Evolutionary conservation across 148 eudicot genomes (phyloP).

Genomic region (Tetragonia tetragonoides): DNA sequence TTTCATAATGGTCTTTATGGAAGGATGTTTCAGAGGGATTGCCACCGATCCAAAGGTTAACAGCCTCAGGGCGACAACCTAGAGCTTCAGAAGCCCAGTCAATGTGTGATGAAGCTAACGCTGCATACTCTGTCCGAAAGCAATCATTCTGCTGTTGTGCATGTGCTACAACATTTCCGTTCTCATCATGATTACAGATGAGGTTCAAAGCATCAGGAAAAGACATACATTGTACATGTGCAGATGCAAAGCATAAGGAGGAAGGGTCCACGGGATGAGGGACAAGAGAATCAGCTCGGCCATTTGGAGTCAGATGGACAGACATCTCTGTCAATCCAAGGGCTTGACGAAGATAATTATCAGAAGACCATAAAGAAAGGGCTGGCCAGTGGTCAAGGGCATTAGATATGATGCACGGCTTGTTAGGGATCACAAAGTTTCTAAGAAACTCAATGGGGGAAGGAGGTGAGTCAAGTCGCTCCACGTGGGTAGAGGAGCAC

Average conservation of each 20-base stretch:
- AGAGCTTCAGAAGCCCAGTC: constrained; percentile 87
- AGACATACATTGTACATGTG: constrained; percentile 54
- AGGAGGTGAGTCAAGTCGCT: constrained; percentile 66
- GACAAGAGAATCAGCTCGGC: constrained; percentile 73
- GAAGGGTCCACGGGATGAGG: constrained; percentile 46
- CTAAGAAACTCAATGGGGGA: constrained; percentile 79
- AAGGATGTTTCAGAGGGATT: constrained; percentile 67
- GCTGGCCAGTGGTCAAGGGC: constrained; percentile 82
- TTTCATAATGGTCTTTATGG: constrained; percentile 98
- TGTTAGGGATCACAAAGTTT: constrained; percentile 67
- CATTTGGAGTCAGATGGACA: constrained; percentile 88
- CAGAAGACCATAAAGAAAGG: constrained; percentile 69
- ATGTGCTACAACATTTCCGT: constrained; percentile 51
- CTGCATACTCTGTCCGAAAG: constrained; percentile 63
- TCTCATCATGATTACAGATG: constrained; percentile 32
- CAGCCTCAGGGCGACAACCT: constrained; percentile 86
- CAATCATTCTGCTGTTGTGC: constrained; percentile 96
- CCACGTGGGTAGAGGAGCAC: constrained; percentile 54
- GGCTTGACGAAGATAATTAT: constrained; percentile 46
- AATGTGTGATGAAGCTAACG: constrained; percentile 45
- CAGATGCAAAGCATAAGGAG: constrained; percentile 77
- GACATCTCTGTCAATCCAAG: constrained; percentile 63
- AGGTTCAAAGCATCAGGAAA: constrained; percentile 52
- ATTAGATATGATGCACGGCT: constrained; percentile 84
- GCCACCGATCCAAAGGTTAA: constrained; percentile 90